Evolutionary conservation across 1,284 basidiomycete species (phyloP).

Genomic region (Sanguinoderma infundibulare): DNA sequence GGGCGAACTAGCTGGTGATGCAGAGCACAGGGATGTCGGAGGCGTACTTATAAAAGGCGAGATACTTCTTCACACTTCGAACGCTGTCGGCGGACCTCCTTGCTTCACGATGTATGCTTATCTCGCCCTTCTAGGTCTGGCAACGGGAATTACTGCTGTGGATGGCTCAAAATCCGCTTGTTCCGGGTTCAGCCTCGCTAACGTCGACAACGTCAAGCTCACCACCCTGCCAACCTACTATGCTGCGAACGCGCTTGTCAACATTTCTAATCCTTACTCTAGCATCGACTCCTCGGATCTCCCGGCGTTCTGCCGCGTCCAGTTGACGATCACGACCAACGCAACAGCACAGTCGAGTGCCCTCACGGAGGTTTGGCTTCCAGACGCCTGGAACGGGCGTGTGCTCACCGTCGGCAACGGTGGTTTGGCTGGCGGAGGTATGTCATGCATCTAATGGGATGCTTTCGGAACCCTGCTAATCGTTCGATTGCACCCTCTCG

Average conservation of each 20-base stretch:
- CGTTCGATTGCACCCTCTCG: background rate
- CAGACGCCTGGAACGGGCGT: conserved; percentile 35
- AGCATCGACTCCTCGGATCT: conserved; percentile 24
- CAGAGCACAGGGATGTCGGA: too few species aligned
- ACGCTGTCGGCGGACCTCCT: background rate
- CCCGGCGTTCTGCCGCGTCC: conserved; percentile 28
- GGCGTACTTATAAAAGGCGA: conserved; percentile 16
- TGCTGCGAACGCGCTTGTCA: conserved; percentile 18
- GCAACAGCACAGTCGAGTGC: conserved; percentile 28
- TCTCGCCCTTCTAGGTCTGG: conserved; percentile 10
- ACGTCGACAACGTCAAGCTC: conserved; percentile 12
- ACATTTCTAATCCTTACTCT: conserved; percentile 28
- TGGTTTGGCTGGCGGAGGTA: conserved; percentile 34
- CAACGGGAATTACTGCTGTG: background rate
- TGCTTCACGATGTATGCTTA: conserved; percentile 2
- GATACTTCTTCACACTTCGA: too few species aligned
- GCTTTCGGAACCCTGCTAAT: background rate
- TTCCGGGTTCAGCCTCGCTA: conserved; percentile 5
- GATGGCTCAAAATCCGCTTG: conserved; percentile 8
- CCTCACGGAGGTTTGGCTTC: conserved; percentile 36
- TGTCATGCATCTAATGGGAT: conserved; percentile 2
- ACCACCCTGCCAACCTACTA: conserved; percentile 17
- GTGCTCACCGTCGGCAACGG: conserved; percentile 34
- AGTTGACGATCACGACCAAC: conserved; percentile 30
- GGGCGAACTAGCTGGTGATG: too few species aligned